These are phyloP conservation scores for Lizonia empirigonia DNA, from an alignment of 2,329 filamentous ascomycete species.

Conservation along the genomic window DNA sequence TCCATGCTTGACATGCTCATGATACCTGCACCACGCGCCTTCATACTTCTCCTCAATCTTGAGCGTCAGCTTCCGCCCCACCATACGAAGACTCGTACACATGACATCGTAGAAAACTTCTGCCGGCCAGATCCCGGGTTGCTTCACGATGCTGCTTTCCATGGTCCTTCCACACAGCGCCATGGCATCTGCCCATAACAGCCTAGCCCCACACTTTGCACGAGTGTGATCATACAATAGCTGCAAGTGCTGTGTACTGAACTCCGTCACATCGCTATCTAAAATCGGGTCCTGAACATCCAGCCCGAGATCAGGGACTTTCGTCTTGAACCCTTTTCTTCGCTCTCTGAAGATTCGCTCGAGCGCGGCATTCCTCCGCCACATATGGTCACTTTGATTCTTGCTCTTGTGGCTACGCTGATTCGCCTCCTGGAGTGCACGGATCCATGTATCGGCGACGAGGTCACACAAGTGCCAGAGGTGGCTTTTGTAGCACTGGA, in stretches of 20 bases:
- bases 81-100: conserved; percentile 31
- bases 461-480: conserved; percentile 36
- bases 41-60: conserved; percentile 38
- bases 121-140: background rate
- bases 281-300: conserved; percentile 20
- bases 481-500: conserved; percentile 23
- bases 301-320: conserved; percentile 15
- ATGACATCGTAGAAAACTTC: conserved; percentile 35
- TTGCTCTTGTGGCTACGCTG: background rate
- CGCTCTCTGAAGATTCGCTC: background rate
- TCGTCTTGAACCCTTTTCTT: conserved; percentile 9
- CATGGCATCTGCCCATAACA: conserved; percentile 42
- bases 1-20: conserved; percentile 33
- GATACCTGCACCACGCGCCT: conserved; percentile 43
- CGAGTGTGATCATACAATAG: conserved; percentile 32
- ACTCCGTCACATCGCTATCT: conserved; percentile 17
- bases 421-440: conserved; percentile 33
- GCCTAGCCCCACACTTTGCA: conserved; percentile 28
- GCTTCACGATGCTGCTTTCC: conserved; percentile 6
- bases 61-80: conserved; percentile 33
- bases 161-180: conserved; percentile 30
- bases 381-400: conserved; percentile 10
- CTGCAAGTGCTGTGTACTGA: conserved; percentile 21
- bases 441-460: conserved; percentile 43
- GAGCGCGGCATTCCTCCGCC: conserved; percentile 27